Evolutionary conservation across 2,329 filamentous ascomycete genomes (phyloP).

Genomic region (Fusarium scirpi): DNA sequence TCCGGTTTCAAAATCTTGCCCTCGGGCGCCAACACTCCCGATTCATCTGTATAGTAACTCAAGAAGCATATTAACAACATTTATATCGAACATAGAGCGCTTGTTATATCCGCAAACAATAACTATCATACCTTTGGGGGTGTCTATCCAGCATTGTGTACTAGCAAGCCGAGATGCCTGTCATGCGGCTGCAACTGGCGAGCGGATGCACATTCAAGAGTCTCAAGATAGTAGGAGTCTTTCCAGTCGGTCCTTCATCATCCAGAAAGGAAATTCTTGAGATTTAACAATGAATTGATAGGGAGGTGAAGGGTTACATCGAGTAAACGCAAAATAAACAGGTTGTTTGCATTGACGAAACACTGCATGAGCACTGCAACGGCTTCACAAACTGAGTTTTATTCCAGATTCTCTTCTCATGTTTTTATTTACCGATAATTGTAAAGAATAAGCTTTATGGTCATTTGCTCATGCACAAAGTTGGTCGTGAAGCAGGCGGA

Average conservation of each 20-base stretch:
- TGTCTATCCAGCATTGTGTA: neutral
- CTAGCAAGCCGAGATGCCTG: neutral
- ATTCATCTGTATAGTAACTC: neutral
- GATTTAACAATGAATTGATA: neutral
- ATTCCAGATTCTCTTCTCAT: neutral
- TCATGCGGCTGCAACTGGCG: neutral
- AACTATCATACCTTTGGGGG: neutral
- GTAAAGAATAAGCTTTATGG: neutral
- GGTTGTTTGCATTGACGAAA: neutral
- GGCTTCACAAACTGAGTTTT: neutral
- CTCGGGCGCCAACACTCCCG: neutral
- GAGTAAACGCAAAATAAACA: neutral
- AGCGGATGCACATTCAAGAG: neutral
- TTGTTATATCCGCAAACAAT: neutral
- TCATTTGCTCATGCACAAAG: neutral
- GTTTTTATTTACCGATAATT: neutral
- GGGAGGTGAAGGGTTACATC: rapidly evolving
- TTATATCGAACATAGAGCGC: neutral
- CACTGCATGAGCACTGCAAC: neutral
- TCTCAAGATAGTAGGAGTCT: neutral
- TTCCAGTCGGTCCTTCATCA: neutral
- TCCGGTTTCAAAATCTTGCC: neutral
- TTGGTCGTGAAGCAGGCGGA: neutral
- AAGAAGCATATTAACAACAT: neutral
- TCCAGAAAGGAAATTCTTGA: neutral